A percentile compares a stretch with the other conserved stretches of the same genome.
Evolutionary conservation across 148 eudicot species (phyloP).

Genomic region (Vaccinium darrowii): DNA sequence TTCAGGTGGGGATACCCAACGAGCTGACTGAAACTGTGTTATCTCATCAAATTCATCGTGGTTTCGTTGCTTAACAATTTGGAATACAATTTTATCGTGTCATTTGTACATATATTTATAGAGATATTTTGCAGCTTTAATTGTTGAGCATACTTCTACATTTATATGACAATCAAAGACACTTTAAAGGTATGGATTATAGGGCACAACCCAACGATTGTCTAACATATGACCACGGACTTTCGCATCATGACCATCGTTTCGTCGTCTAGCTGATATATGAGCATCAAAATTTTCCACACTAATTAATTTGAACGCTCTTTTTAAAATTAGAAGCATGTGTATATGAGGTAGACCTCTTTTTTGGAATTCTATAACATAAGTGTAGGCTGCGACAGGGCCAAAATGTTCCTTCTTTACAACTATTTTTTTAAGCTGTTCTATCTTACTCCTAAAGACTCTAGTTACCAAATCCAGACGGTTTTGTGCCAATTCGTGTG

Average conservation of each 20-base stretch:
- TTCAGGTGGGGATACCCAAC: not conserved
- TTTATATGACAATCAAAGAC: not conserved
- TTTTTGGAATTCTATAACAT: not conserved
- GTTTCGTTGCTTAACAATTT: not conserved
- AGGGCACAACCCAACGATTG: not conserved
- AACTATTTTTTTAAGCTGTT: not conserved
- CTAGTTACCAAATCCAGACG: not conserved
- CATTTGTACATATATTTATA: not conserved
- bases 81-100: not conserved
- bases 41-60: not conserved
- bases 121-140: not conserved
- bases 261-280: not conserved
- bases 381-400: not conserved
- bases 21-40: not conserved
- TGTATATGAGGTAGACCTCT: not conserved
- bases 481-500: not conserved
- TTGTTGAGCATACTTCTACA: not conserved
- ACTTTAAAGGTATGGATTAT: not conserved
- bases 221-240: not conserved
- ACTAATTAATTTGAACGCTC: accelerated
- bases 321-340: not conserved
- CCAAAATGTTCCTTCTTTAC: not conserved
- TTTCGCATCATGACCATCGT: not conserved
- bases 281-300: not conserved
- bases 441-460: not conserved